Evolutionary conservation across 2,329 filamentous ascomycete species (phyloP).

Genomic region (Thielaviopsis punctulata): DNA sequence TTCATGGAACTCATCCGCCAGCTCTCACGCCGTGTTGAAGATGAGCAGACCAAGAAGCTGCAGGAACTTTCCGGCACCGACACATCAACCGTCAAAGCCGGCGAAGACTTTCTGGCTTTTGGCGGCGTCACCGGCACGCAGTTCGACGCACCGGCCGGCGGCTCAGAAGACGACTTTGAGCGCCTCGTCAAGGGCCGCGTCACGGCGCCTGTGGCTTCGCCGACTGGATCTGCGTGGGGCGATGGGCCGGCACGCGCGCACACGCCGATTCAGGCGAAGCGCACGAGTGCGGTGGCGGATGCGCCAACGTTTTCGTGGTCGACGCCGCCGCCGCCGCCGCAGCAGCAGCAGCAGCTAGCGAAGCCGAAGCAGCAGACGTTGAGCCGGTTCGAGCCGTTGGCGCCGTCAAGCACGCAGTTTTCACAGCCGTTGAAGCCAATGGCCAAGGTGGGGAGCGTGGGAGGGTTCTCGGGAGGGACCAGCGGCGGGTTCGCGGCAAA

Average conservation of each 20-base stretch:
- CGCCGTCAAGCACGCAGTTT: slow-evolving; percentile 43
- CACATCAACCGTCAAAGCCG: slow-evolving; percentile 30
- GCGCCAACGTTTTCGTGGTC: slow-evolving; percentile 46
- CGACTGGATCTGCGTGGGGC: slow-evolving; percentile 33
- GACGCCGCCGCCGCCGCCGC: slow-evolving; percentile 29
- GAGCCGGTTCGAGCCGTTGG: slow-evolving; percentile 34
- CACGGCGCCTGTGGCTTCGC: slow-evolving; percentile 20
- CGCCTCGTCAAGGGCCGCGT: slow-evolving; percentile 60
- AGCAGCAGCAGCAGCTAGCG: slow-evolving; percentile 22
- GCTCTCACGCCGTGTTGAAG: slow-evolving; percentile 64
- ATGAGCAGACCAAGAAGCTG: slow-evolving; percentile 75
- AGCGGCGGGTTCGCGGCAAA: slow-evolving; percentile 15
- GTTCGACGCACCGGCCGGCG: slow-evolving; percentile 34
- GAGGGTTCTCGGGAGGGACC: slow-evolving; percentile 14
- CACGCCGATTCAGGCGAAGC: neutral
- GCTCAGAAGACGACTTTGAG: slow-evolving; percentile 64
- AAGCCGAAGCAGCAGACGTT: slow-evolving; percentile 35
- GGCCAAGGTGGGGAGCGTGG: slow-evolving; percentile 14
- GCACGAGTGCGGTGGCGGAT: slow-evolving; percentile 16
- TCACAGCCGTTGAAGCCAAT: slow-evolving; percentile 40
- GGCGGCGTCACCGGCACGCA: slow-evolving; percentile 46
- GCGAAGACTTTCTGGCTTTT: slow-evolving; percentile 54
- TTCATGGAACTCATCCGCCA: slow-evolving; percentile 83
- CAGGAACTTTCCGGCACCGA: slow-evolving; percentile 58
- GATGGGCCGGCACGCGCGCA: slow-evolving; percentile 20